Evolutionary conservation across 2,329 filamentous ascomycete species (phyloP), one percentile per base, ranked within the genome.

Genomic region (Arthroderma sp.): DNA sequence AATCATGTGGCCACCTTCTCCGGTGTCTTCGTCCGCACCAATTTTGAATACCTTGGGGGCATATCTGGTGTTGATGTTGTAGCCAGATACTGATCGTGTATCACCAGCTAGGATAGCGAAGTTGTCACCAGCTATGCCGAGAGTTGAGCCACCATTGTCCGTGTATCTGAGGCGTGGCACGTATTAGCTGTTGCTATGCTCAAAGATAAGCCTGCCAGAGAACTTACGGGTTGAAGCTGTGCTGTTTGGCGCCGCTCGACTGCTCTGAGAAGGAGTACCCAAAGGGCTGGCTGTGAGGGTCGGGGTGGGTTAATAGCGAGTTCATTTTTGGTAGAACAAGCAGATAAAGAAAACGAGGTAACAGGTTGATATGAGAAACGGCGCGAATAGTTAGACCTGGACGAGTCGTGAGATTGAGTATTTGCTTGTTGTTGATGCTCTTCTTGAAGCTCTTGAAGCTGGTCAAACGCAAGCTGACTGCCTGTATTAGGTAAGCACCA

Each of bases 1-100:
- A 15, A 97, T 82, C 67, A 98, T 87, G 56, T 84, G 87, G 55
- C 89, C 87, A 65, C 91, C 88, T 60, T 87, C 83, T 71, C 94
- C 88, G 57, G 88, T 85, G 55, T 89, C 83, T 43, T 87, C 91
- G 60, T 91, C 88, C 56, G 91, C 93, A 60, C 94, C 93, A 65
- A 98, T 94, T 75, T 88, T 90, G 82, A 95, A 98, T 62, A 98
- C 87, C 76, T 98, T 98, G 58, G 93, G 93, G 59, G 86, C 82
- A 78, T 88, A 91, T 67, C 93, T 87, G 59, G 91, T 91, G 83
- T 98, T 96, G 85, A 98, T 98, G 80, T 87, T 96, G 83, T 95
- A 98, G 70, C 94, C 93, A 63, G 88, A 87, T 57, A 91, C 95
- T 69, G 89, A 88, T 71, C 93, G 88, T 66, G 93, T 98, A 78